A percentile compares a stretch with the other conserved stretches of the same genome.
Conservation (phyloP, 1,139 yeast species). For the Geotrichum klebahnii region DNA sequence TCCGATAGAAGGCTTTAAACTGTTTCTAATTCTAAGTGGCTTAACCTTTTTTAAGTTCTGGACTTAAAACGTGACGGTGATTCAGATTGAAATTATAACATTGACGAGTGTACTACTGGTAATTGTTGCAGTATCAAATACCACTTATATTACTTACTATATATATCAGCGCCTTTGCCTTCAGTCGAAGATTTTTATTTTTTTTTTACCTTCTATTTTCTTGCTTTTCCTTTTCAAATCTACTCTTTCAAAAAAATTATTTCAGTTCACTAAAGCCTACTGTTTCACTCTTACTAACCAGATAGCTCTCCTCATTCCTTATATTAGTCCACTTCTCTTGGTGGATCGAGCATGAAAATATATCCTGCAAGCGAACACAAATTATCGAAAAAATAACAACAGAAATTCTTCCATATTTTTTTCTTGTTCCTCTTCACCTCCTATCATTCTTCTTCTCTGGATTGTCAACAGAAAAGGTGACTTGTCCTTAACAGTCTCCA, state of each 20-base stretch:
- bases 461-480: too few relatives aligned
- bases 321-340: not conserved
- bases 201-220: conserved; percentile 4
- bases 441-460: not conserved
- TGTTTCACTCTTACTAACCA: not conserved
- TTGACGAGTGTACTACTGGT: too few relatives aligned
- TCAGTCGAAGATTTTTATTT: conserved; percentile 3
- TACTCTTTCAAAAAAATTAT: not conserved
- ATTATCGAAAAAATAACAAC: too few relatives aligned
- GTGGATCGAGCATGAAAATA: conserved; percentile 3
- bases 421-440: not conserved
- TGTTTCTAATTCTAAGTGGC: conserved; percentile 8
- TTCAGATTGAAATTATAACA: conserved; percentile 6
- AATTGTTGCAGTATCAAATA: not conserved
- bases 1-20: conserved; percentile 1
- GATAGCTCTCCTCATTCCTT: not conserved
- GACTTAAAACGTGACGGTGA: conserved; percentile 9
- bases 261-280: too few relatives aligned
- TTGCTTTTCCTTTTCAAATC: not conserved
- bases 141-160: not conserved
- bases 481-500: not conserved
- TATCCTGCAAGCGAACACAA: too few relatives aligned
- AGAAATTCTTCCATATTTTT: too few relatives aligned
- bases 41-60: not conserved
- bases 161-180: conserved; percentile 9